Percentiles rank a stretch among this genome's conserved stretches.
Evolutionary conservation across 441 rosid genomes (phyloP).

Genomic region (Codiaeum variegatum): DNA sequence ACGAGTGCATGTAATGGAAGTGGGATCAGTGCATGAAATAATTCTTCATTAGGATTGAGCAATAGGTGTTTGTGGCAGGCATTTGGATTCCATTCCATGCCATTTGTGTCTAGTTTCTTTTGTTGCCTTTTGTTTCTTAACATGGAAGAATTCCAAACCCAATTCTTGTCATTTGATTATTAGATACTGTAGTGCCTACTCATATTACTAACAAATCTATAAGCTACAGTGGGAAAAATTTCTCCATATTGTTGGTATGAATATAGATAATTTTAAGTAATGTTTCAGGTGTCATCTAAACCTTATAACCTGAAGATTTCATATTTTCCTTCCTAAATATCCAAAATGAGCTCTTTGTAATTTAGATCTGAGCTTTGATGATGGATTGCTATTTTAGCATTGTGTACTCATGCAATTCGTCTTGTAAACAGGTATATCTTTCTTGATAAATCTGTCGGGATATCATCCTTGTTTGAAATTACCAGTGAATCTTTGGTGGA

Average conservation of each 20-base stretch:
- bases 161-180: background rate
- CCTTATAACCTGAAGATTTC: background rate
- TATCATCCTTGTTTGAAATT: conserved; percentile 75
- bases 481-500: conserved; percentile 55
- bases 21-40: background rate
- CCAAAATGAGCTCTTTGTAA: background rate
- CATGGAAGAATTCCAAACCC: background rate
- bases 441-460: conserved; percentile 82
- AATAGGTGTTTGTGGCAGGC: background rate
- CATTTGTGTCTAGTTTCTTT: background rate
- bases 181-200: background rate
- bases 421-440: conserved; percentile 70
- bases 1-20: background rate
- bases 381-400: conserved; percentile 5
- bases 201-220: background rate
- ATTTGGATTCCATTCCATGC: background rate
- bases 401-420: conserved; percentile 7
- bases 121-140: background rate
- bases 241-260: background rate
- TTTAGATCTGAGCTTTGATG: background rate
- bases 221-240: background rate
- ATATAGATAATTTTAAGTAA: background rate
- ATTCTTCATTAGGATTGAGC: background rate
- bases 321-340: background rate
- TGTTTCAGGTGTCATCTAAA: background rate